Evolutionary conservation across 306 rosid genomes (phyloP), one percentile per base, ranked within the genome.

Genomic region (Quercus rubra): DNA sequence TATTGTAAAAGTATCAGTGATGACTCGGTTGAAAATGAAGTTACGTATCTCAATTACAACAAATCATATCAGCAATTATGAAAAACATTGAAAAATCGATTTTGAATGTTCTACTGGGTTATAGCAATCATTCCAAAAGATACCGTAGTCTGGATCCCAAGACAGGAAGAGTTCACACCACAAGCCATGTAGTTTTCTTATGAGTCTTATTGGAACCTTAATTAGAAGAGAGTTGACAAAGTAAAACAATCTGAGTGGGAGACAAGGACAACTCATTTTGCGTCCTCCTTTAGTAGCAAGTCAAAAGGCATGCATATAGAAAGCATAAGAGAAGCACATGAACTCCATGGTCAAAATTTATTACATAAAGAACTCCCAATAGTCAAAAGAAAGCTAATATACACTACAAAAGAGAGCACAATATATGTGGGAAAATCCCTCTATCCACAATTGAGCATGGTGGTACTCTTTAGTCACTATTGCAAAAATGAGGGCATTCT

Each of bases 211-310:
- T 7, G 18, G 14, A 58, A 74, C 58, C 58, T 69, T 27, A 46
- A 72, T 68, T 80, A 75, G n/a, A 11, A 28, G 85, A n/a, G 70
- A 38, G 83, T 82, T 84, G 85, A 82, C 84, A 69, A 73, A 83
- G 80, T 69, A 74, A 80, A 11, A 69, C 70, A 57, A 54, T 31
- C n/a, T 62, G 33, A 81, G 89, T 88, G 91, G 91, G 88, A 88
- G 85, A 86, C 89, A 84, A 38, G 19, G 73, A 84, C 87, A 82
- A 63, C 85, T 71, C 83, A 88, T 86, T 79, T 67, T 83, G 87
- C 78, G 55, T 75, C 78, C 54, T 17, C 31, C 84, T 83, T 81
- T 83, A 74, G 74, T 89, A n/a, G 76, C 85, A 84, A 82, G 85
- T 83, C 84, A 81, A 84, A 88, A 86, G 74, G 85, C 82, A 27